These are phyloP conservation scores for Magnusiomyces paraingens DNA, from an alignment of 1,139 yeast genomes.

Conservation along the genomic window DNA sequence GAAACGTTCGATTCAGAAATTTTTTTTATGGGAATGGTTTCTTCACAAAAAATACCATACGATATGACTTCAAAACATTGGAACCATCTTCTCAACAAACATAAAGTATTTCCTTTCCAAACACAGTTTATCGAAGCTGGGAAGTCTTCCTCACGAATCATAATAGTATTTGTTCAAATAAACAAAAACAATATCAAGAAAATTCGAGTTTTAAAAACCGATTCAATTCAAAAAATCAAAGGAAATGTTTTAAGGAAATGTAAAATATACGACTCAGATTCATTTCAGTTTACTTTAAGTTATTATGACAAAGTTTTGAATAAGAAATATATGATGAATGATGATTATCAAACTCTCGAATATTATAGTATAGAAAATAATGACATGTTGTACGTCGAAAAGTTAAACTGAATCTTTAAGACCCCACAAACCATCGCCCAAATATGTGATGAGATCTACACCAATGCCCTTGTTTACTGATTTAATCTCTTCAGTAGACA, in stretches of 20 bases:
- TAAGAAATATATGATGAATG: conserved; percentile 7
- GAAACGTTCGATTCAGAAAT: conserved; percentile 63
- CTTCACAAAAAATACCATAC: conserved; percentile 31
- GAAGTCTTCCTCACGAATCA: not conserved
- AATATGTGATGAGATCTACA: conserved; percentile 72
- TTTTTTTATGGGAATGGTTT: conserved; percentile 53
- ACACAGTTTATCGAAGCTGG: conserved; percentile 16
- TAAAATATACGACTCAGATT: conserved; percentile 8
- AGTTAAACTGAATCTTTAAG: conserved; percentile 13
- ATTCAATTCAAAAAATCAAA: conserved; percentile 23
- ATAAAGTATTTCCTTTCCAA: conserved; percentile 27
- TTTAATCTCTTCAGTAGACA: conserved; percentile 90
- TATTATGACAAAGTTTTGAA: conserved; percentile 18
- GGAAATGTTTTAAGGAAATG: conserved; percentile 19
- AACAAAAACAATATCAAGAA: conserved; percentile 13
- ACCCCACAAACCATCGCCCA: conserved; percentile 71
- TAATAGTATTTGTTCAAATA: conserved; percentile 4
- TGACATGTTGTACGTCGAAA: not conserved
- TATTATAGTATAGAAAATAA: not conserved
- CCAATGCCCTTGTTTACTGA: conserved; percentile 83
- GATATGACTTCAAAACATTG: conserved; percentile 31
- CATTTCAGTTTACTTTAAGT: conserved; percentile 14
- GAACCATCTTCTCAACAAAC: conserved; percentile 26
- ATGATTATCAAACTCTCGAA: not conserved
- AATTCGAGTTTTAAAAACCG: conserved; percentile 17